phyloP scores from a whole-genome alignment of 306 rosid species.

The Delonix regia region DNA sequence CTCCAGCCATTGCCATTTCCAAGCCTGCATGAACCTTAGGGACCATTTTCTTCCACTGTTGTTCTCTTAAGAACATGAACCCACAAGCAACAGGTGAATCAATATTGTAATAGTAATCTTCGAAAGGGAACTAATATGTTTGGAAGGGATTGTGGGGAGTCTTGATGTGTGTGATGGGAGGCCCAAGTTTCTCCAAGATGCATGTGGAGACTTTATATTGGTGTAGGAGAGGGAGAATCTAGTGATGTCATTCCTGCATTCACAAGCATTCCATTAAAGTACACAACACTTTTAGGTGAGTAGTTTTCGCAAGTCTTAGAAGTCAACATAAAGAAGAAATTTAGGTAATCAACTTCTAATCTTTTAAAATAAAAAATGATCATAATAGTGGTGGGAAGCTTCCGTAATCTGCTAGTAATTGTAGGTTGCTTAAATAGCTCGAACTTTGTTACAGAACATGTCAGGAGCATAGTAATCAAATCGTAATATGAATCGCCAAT shows the following conservation, averaged over 20 bases:
- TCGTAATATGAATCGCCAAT: too few relatives aligned
- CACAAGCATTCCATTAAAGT: conserved; percentile 60
- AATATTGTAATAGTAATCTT: not conserved
- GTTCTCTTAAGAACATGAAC: too few relatives aligned
- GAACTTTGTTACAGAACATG: not conserved
- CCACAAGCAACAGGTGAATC: too few relatives aligned
- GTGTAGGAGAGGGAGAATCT: conserved; percentile 13
- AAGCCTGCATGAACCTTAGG: conserved; percentile 55
- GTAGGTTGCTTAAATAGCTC: not conserved
- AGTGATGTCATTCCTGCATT: conserved; percentile 40
- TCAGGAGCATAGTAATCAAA: not conserved
- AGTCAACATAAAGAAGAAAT: conserved; percentile 38
- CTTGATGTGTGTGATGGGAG: conserved; percentile 24
- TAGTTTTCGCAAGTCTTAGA: conserved; percentile 32
- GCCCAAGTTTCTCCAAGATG: conserved; percentile 38
- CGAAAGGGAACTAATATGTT: conserved; percentile 21
- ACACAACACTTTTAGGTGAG: conserved; percentile 28
- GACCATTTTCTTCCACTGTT: conserved; percentile 40
- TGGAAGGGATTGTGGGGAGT: conserved; percentile 9
- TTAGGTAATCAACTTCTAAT: not conserved
- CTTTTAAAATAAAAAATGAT: too few relatives aligned
- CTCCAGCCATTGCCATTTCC: conserved; percentile 40
- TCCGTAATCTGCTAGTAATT: not conserved
- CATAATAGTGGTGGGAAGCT: not conserved
- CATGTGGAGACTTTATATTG: conserved; percentile 36